These are phyloP conservation scores for Candida berthetii DNA, from an alignment of 805 yeast genomes.

Conservation along the genomic window DNA sequence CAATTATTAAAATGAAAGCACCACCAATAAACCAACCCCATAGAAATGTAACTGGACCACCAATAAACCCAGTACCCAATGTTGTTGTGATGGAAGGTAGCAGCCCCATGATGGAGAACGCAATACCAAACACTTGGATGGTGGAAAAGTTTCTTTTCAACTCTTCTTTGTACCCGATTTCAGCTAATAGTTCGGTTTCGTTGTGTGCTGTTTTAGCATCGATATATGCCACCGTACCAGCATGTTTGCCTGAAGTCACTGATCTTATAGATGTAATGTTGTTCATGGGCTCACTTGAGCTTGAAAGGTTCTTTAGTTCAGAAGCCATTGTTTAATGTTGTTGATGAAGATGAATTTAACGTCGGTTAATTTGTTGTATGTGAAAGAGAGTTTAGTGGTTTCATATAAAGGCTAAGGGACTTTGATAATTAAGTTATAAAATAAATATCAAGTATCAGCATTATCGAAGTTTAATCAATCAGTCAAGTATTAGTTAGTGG, in stretches of 20 bases:
- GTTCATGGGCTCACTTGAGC: neutral
- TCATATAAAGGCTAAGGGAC: too few relatives aligned
- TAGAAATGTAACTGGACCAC: slow-evolving; percentile 53
- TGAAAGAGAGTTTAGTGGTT: too few relatives aligned
- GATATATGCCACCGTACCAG: slow-evolving; percentile 8
- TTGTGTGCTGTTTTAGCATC: slow-evolving; percentile 5
- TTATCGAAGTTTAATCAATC: too few relatives aligned
- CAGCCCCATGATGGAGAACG: slow-evolving; percentile 68
- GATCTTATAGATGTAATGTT: neutral
- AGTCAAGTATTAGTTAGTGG: too few relatives aligned
- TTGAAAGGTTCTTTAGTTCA: neutral
- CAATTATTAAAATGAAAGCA: slow-evolving; percentile 44
- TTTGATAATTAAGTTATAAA: too few relatives aligned
- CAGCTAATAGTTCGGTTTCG: slow-evolving; percentile 20
- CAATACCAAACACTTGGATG: slow-evolving; percentile 62
- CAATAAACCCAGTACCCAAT: slow-evolving; percentile 42
- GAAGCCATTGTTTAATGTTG: neutral
- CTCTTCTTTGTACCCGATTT: slow-evolving; percentile 67
- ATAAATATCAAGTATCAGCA: too few relatives aligned
- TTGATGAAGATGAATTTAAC: too few relatives aligned
- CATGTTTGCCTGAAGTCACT: neutral
- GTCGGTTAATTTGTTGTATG: too few relatives aligned
- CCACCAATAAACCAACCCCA: slow-evolving; percentile 68
- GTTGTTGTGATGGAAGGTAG: slow-evolving; percentile 59
- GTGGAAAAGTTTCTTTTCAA: slow-evolving; percentile 55